Base-by-base conservation (phyloP, 139 green algal genomes). In the Ettlia oleoabundans region DNA sequence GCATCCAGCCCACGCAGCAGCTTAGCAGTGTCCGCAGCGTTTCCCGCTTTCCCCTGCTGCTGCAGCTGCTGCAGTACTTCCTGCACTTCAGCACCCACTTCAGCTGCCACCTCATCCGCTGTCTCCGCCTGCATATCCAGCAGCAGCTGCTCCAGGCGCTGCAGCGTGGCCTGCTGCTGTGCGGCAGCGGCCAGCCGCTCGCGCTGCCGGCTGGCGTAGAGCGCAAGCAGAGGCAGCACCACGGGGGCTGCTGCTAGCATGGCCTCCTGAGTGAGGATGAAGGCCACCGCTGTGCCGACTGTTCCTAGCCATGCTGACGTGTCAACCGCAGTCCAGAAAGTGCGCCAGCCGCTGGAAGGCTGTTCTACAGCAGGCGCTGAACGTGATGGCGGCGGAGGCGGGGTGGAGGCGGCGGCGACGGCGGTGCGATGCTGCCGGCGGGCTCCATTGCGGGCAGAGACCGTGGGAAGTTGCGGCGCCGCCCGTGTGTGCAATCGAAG, bases 221-320 rank as follows among this genome's bases (percentile, higher is more conserved):
- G 74, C 21, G 83, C 88, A 19, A 92, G 6, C 40, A 92, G 43
- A 5, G 88, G 88, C 47, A 92, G 62, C 40, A 89, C 55, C 10
- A 91, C 55, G 24, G 86, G 86, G 2, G 84, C 78, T 7, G 70
- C 69, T 6, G 78, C 74, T 1, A 92, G 76, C 64, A 89, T 66
- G 21, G 77, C 76, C 78, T 92, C 86, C 71, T 87, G 76, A 0
- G 86, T 91, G 22, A 92, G 33, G 0, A 92, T 51, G 51, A 92
- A 91, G 4, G 88, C 88, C n/a, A 86, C 66, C 1, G 88, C 86
- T 8, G 71, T 78, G 19, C 69, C 76, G 13, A 92, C 35, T 13
- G 88, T 81, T 21, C 88, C 88, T 35, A 92, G 61, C 43, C 86
- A 88, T 18, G 88, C 88, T 37, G 58, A 61, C 4, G 77, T 68